Base-by-base conservation (phyloP, 2,329 filamentous ascomycete species). In the Knufia fluminis region DNA sequence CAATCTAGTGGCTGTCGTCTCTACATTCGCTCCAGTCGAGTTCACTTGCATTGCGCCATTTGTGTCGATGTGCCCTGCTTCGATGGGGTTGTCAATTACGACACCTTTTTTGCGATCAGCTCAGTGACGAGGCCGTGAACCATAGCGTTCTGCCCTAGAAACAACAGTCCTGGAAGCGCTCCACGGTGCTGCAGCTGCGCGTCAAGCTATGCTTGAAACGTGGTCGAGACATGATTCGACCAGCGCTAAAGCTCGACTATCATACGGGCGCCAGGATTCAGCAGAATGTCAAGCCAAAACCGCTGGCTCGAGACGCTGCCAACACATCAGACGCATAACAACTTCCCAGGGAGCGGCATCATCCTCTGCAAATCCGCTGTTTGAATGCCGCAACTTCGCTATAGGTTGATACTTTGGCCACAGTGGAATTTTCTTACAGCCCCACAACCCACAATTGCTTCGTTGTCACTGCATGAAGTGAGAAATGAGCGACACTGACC, bases 401-500 rank as follows among this genome's bases (percentile, higher is more conserved):
- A 51, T 50, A 42, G 47, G 38, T 46, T 50, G 41, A 24, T 45
- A 23, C 52, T 56, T 55, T 57, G 57, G 52, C 57, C 56, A 57
- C 57, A 50, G 57, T 58, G 56, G 57, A 58, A 50, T 50, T 44
- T 52, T 50, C 40, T 43, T 45, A 45, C 35, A 53, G 57, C 56
- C 56, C 57, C 57, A 59, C 57, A 55, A 38, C 45, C 52, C 51
- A 53, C 53, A 46, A 47, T 53, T 59, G 57, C 54, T 59, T 52
- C 48, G 57, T 53, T 59, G 57, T 58, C 57, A 59, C 49, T 58
- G 54, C 53, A 56, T 55, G 54, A 52, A 55, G 26, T n/a, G 33
- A 26, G 33, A 40, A 48, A 48, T 40, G 49, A 54, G 54, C 45
- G 45, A 40, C 45, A 26, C 31, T 40, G 32, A 26, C 45, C 45